Percentiles rank a stretch among this genome's conserved stretches.
Conservation (phyloP, 805 yeast genomes). For the Cyberlindnera japonica region DNA sequence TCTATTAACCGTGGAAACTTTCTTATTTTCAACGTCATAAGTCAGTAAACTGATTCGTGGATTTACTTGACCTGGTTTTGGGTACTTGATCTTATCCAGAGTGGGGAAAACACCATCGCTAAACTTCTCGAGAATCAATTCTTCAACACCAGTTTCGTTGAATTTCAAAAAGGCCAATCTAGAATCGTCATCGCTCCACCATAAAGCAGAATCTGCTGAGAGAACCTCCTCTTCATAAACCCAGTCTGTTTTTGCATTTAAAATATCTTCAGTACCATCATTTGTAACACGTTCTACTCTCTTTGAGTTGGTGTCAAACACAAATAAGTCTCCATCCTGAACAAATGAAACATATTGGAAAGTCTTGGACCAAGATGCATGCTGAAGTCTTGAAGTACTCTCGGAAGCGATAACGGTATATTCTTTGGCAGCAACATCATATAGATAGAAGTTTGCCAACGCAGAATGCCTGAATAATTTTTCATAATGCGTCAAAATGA, state of each 20-base stretch:
- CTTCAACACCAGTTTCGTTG: constrained; percentile 57
- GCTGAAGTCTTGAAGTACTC: constrained; percentile 26
- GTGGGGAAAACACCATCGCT: constrained; percentile 46
- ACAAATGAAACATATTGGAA: constrained; percentile 56
- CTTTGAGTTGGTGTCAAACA: constrained; percentile 35
- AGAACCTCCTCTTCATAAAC: constrained; percentile 80
- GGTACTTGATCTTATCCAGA: constrained; percentile 50
- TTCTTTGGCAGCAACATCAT: constrained; percentile 40
- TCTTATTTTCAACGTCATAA: constrained; percentile 34
- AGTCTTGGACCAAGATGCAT: constrained; percentile 60
- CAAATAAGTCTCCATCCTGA: constrained; percentile 49
- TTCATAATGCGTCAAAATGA: constrained; percentile 49
- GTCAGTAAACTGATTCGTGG: constrained; percentile 50
- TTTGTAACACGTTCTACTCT: constrained; percentile 24
- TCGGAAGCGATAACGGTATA: constrained; percentile 32
- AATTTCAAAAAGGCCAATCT: constrained; percentile 50
- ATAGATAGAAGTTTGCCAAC: constrained; percentile 56
- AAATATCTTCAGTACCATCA: constrained; percentile 50
- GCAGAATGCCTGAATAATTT: constrained; percentile 70
- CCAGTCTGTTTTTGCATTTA: constrained; percentile 79
- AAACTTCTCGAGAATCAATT: constrained; percentile 49
- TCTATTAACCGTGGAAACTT: constrained; percentile 15
- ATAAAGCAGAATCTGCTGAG: constrained; percentile 52
- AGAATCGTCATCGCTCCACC: constrained; percentile 71
- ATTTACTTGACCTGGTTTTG: constrained; percentile 66